Evolutionary conservation across 768 basidiomycete genomes (phyloP).

Genomic region (Amanita rubescens): DNA sequence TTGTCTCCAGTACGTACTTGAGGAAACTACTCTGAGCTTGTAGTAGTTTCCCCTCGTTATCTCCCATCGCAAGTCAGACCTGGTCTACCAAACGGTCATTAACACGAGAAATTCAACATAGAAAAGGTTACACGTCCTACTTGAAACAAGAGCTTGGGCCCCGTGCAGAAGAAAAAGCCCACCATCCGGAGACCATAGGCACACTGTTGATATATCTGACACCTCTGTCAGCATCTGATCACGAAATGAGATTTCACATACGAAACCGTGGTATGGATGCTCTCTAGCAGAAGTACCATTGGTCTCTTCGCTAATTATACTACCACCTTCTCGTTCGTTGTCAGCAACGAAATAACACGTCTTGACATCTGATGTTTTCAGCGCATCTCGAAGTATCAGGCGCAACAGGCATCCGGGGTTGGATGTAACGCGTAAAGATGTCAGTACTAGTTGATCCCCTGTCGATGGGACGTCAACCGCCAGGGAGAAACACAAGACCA

Average conservation of each 20-base stretch:
- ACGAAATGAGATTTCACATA: constrained; percentile 33
- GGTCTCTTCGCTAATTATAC: constrained; percentile 47
- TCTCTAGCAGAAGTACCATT: constrained; percentile 40
- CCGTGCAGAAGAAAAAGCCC: constrained; percentile 98
- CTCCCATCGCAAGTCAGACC: constrained; percentile 39
- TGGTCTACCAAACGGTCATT: constrained; percentile 31
- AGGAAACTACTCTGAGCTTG: constrained; percentile 94
- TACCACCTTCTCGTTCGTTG: constrained; percentile 64
- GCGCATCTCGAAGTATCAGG: constrained; percentile 77
- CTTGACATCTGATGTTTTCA: constrained; percentile 85
- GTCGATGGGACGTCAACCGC: too few relatives aligned
- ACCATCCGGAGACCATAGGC: constrained; percentile 96
- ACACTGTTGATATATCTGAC: constrained; percentile 82
- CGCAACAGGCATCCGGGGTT: constrained; percentile 90
- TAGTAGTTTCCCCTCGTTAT: constrained; percentile 83
- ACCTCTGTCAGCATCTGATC: background rate
- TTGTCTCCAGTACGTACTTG: constrained; percentile 45
- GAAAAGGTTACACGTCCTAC: constrained; percentile 64
- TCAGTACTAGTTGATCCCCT: too few relatives aligned
- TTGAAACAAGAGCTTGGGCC: constrained; percentile 97
- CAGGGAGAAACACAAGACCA: too few relatives aligned
- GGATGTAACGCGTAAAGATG: constrained; percentile 88
- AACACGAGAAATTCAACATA: constrained; percentile 2
- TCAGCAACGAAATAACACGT: constrained; percentile 85
- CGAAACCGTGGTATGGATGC: constrained; percentile 64